A percentile compares a stretch with the other conserved stretches of the same genome.
Evolutionary conservation across 257 asterid genomes (phyloP).

Genomic region (Salvia rosmarinus): DNA sequence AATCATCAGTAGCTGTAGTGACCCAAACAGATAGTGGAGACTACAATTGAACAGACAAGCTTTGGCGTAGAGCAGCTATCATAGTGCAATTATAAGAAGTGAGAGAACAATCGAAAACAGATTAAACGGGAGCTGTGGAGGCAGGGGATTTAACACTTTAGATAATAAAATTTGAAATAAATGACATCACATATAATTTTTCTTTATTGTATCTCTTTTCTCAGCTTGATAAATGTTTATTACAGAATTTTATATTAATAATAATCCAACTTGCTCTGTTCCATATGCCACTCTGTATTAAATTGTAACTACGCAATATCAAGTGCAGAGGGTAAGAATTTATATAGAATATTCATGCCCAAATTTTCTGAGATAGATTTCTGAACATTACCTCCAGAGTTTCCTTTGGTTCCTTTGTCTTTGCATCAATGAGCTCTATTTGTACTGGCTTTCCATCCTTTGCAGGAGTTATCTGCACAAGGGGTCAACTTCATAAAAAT

Average conservation of each 20-base stretch:
- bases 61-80: conserved; percentile 15
- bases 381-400: conserved; percentile 67
- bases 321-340: conserved; percentile 10
- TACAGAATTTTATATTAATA: conserved; percentile 9
- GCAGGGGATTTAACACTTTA: neutral
- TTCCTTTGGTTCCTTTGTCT: conserved; percentile 91
- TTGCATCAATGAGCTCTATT: conserved; percentile 96
- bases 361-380: conserved; percentile 25
- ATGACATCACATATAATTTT: conserved; percentile 16
- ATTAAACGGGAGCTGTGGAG: conserved; percentile 13
- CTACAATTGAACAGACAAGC: conserved; percentile 16
- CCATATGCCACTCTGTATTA: neutral
- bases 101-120: conserved; percentile 24
- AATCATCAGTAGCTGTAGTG: neutral
- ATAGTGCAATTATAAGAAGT: conserved; percentile 25
- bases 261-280: conserved; percentile 4
- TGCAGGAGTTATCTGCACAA: conserved; percentile 85
- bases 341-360: conserved; percentile 28
- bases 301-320: conserved; percentile 25
- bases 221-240: conserved; percentile 9
- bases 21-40: conserved; percentile 26
- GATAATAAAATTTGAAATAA: conserved; percentile 10
- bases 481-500: conserved; percentile 20
- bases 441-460: conserved; percentile 96
- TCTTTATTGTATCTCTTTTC: conserved; percentile 21